Conservation (phyloP, 352 stramenopile genomes). For the Phytophthora agathidicida region DNA sequence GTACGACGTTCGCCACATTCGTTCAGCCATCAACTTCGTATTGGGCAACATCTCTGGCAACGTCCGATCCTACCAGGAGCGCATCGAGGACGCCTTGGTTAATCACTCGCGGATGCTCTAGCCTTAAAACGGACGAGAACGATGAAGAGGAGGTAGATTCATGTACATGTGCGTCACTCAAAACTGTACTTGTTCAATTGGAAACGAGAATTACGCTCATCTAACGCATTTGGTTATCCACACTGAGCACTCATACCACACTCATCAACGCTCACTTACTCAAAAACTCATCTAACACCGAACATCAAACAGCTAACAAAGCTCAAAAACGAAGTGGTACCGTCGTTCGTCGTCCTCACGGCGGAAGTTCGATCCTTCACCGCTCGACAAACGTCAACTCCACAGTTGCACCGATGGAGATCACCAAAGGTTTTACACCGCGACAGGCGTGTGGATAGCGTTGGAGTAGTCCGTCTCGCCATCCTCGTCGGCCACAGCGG, state of each 20-base stretch:
- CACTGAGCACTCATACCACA: slow-evolving; percentile 5
- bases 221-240: slow-evolving; percentile 13
- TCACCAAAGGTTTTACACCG: no score
- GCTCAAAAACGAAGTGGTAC: background rate
- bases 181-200: slow-evolving; percentile 4
- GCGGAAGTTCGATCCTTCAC: slow-evolving; percentile 25
- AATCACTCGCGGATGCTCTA: background rate
- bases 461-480: slow-evolving; percentile 30
- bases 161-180: background rate
- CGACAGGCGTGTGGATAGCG: slow-evolving; percentile 33
- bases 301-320: slow-evolving; percentile 4
- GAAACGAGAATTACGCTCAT: slow-evolving; percentile 1
- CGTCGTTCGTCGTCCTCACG: background rate
- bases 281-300: slow-evolving; percentile 16
- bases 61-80: background rate
- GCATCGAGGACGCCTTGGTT: slow-evolving; percentile 1
- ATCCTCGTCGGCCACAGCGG: slow-evolving; percentile 10
- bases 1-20: slow-evolving; percentile 24
- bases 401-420: slow-evolving; percentile 2
- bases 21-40: slow-evolving; percentile 42
- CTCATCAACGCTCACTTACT: slow-evolving; percentile 9
- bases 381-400: background rate
- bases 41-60: slow-evolving; percentile 31
- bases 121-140: no score
- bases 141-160: no score